Evolutionary conservation across 352 stramenopile species (phyloP).

Genomic region (Blastocystis sp.): DNA sequence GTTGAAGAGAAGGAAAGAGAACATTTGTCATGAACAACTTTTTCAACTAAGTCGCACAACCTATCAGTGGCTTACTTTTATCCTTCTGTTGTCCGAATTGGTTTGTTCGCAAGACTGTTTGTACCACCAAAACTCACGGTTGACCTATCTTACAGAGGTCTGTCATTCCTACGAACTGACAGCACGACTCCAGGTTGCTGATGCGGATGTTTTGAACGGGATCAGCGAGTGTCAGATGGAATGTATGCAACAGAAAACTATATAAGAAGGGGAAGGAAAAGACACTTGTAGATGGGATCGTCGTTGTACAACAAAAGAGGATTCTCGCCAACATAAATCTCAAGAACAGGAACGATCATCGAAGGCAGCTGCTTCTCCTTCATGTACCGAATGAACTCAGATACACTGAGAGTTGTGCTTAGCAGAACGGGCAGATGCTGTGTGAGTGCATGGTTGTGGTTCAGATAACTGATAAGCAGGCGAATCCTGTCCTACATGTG

Average conservation of each 20-base stretch:
- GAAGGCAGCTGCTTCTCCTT: background rate
- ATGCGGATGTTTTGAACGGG: background rate
- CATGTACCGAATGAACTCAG: background rate
- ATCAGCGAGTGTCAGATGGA: background rate
- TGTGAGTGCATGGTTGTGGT: background rate
- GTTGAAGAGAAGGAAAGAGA: constrained; percentile 21
- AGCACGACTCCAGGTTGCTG: background rate
- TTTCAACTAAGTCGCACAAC: background rate
- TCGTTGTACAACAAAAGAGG: background rate
- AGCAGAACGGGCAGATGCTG: background rate
- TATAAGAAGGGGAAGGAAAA: background rate
- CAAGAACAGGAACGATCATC: background rate
- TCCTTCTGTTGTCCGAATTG: background rate
- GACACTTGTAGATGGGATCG: background rate
- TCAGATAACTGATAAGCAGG: background rate
- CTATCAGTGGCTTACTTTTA: background rate
- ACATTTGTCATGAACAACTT: constrained; percentile 2
- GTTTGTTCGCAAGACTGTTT: background rate
- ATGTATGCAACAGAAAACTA: constrained; percentile 11
- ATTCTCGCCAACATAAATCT: background rate
- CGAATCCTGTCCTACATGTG: background rate
- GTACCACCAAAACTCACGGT: constrained; percentile 18
- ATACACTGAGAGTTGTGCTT: background rate
- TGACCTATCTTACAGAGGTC: too few relatives aligned
- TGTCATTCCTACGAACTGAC: background rate